Evolutionary conservation across 805 yeast genomes (phyloP).

Genomic region (Cyberlindnera meyerae): DNA sequence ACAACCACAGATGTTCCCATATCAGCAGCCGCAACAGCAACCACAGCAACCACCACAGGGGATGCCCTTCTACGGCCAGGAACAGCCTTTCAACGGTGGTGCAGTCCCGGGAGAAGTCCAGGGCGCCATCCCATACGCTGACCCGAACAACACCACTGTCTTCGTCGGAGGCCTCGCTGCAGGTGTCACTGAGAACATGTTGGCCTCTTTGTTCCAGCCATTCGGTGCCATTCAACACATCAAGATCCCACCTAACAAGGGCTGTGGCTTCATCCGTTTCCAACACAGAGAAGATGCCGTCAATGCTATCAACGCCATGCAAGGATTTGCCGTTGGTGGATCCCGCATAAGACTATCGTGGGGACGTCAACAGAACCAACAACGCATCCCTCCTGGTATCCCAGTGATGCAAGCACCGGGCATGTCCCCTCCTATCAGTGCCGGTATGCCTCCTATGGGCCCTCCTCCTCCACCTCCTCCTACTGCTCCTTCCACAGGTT

Average conservation of each 20-base stretch:
- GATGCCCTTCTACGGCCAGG: conserved; percentile 17
- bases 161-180: conserved; percentile 74
- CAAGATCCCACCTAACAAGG: conserved; percentile 73
- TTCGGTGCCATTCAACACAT: conserved; percentile 68
- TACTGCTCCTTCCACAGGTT: conserved; percentile 6
- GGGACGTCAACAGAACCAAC: conserved; percentile 48
- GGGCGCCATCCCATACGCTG: conserved; percentile 32
- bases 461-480: conserved; percentile 3
- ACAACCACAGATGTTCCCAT: conserved; percentile 19
- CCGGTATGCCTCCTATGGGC: background rate
- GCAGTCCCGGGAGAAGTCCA: conserved; percentile 6
- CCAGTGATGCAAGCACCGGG: background rate
- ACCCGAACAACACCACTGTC: conserved; percentile 68
- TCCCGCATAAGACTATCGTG: conserved; percentile 68
- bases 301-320: conserved; percentile 72
- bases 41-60: conserved; percentile 9
- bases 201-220: conserved; percentile 60
- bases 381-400: conserved; percentile 7
- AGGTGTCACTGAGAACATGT: conserved; percentile 56
- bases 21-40: conserved; percentile 18
- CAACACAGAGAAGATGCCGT: conserved; percentile 68
- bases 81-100: background rate
- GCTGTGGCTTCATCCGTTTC: conserved; percentile 75
- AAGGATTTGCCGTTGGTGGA: conserved; percentile 74
- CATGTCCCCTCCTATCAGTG: background rate